phyloP scores from a whole-genome alignment of 306 rosid genomes.

The Prinsepia uniflora region DNA sequence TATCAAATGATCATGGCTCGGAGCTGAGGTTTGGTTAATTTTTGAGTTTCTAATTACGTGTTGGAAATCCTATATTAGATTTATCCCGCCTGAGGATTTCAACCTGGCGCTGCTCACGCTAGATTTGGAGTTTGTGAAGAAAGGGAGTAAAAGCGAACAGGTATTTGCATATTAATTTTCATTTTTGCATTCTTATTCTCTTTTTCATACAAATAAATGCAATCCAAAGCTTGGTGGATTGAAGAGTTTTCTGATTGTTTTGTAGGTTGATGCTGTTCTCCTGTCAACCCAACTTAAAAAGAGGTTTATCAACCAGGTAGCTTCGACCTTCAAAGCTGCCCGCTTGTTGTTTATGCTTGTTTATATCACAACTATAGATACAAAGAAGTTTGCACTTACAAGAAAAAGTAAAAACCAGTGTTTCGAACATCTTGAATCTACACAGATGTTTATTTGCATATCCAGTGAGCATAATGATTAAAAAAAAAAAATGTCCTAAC shows the following conservation, averaged over 20 bases:
- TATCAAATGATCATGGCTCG: neutral
- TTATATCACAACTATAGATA: neutral
- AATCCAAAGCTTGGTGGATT: neutral
- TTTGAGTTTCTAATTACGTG: neutral
- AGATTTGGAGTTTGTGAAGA: conserved; percentile 84
- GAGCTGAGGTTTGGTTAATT: conserved; percentile 7
- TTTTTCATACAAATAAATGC: neutral
- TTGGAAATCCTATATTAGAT: conserved; percentile 40
- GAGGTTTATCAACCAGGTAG: conserved; percentile 70
- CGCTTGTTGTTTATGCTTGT: neutral
- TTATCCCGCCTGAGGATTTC: conserved; percentile 73
- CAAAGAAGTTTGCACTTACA: no score
- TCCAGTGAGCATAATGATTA: neutral
- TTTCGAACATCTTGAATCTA: neutral
- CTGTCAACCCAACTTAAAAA: conserved; percentile 63
- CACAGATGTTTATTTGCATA: neutral
- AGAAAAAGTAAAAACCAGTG: no score
- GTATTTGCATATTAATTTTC: conserved; percentile 29
- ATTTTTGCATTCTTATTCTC: neutral
- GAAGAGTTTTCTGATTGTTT: conserved; percentile 8
- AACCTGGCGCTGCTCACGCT: conserved; percentile 67
- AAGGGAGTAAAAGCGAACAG: conserved; percentile 75
- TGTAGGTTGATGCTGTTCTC: conserved; percentile 84
- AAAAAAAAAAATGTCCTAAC: neutral
- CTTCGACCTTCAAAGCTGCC: neutral